Evolutionary conservation across 257 asterid species (phyloP), one percentile per base, ranked within the genome.

Genomic region (Leonotis leonurus): DNA sequence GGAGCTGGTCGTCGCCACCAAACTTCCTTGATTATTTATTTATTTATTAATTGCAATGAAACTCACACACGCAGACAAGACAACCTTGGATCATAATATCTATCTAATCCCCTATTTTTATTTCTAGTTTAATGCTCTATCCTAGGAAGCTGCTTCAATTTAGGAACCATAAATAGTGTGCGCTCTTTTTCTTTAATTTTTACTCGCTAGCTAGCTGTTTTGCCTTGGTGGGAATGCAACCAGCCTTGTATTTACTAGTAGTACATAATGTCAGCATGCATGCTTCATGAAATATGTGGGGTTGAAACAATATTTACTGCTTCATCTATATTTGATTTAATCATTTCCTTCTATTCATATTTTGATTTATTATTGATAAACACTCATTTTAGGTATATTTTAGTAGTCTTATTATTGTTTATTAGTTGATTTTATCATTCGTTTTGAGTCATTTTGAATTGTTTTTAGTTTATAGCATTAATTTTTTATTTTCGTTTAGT

Each of bases 81-180:
- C 3, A 52, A 40, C 14, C 14, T 20, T 56, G n/a, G 56, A 41
- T 43, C 35, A 40, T 40, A 32, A 36, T 60, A 17, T 36, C 43
- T 22, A 45, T n/a, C n/a, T n/a, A 51, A 51, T 53, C 53, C 1
- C 20, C n/a, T 14, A 10, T 46, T 3, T 36, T 11, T 29, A 0
- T 20, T 60, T n/a, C 3, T 46, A 8, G n/a, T n/a, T 18, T 1
- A 49, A 61, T 80, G 84, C 64, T 73, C 62, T 68, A 32, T 71
- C 75, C 74, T 60, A 63, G 83, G 83, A 66, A 49, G 56, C 84
- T 75, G 82, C 77, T 62, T 71, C 79, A 67, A 2, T 36, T 64
- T 27, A 29, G 78, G 83, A 67, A 36, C 77, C 77, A 79, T 45
- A 18, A 41, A 8, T 33, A 9, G 36, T 20, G 13, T 11, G 33